These are phyloP conservation scores for Candida buenavistaensis DNA, from an alignment of 1,139 yeast genomes.

Conservation along the genomic window DNA sequence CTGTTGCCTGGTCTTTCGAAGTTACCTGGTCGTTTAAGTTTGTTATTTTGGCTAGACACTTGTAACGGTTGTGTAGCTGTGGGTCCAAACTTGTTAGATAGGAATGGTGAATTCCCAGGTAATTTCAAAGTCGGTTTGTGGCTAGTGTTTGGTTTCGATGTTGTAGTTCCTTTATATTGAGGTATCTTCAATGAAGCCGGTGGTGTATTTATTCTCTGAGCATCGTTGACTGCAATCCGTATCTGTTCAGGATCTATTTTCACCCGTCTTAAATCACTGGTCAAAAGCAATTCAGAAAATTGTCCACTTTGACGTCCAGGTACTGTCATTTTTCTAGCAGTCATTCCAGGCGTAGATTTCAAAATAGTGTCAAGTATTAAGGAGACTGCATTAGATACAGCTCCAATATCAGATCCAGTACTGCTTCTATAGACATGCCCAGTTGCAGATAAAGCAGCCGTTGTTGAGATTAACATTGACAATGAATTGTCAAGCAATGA, in stretches of 20 bases:
- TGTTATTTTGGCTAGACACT: slow-evolving; percentile 10
- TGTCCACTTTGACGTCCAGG: slow-evolving; percentile 5
- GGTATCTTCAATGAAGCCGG: slow-evolving; percentile 35
- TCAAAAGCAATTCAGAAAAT: slow-evolving; percentile 5
- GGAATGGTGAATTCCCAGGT: slow-evolving; percentile 34
- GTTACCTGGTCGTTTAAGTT: slow-evolving; percentile 46
- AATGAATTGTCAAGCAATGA: slow-evolving; percentile 36
- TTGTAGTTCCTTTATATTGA: slow-evolving; percentile 37
- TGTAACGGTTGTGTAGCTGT: slow-evolving; percentile 16
- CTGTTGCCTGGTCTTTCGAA: slow-evolving; percentile 35
- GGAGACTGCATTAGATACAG: slow-evolving; percentile 24
- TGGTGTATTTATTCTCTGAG: background rate
- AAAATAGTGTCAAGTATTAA: slow-evolving; percentile 24
- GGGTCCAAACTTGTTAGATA: slow-evolving; percentile 32
- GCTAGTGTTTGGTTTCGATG: slow-evolving; percentile 2
- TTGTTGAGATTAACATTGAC: slow-evolving; percentile 41
- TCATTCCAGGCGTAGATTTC: slow-evolving; percentile 9
- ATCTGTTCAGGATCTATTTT: slow-evolving; percentile 4
- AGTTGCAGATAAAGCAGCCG: slow-evolving; percentile 38
- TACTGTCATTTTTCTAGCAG: background rate
- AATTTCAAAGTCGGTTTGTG: slow-evolving; percentile 21
- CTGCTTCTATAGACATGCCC: slow-evolving; percentile 32
- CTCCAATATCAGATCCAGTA: slow-evolving; percentile 14
- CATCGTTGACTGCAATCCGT: background rate
- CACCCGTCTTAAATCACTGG: slow-evolving; percentile 5